Evolutionary conservation across 805 yeast species (phyloP), one percentile per base, ranked within the genome.

Genomic region (Barnettozyma botsteinii): DNA sequence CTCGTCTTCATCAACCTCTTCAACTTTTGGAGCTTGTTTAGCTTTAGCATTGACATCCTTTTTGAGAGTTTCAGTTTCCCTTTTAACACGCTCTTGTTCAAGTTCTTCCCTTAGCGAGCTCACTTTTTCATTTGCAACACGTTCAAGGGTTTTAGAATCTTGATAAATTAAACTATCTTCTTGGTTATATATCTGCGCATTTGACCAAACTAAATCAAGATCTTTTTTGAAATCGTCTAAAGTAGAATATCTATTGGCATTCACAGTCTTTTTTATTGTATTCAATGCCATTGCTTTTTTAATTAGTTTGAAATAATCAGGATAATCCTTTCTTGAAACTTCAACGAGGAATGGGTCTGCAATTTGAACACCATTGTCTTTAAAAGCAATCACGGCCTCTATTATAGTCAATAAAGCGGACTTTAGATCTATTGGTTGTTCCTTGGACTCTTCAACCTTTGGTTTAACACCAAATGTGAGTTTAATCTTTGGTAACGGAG

Each of bases 141-240:
- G 69, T 45, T 75, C 69, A 38, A 93, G 68, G 32, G 73, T 71
- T 28, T 59, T 62, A 0, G 97, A 81, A 61, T 87, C 94, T 44
- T 75, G 75, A 54, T 79, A 77, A 30, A 89, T 79, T 38, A 77
- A 69, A 38, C 93, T 77, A 2, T 74, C 77, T 38, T 83, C 83
- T 44, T 79, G 83, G 59, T 89, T 91, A 61, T 79, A 91, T 1
- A 71, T 59, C 55, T 78, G 77, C 2, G 97, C 95, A 61, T 93
- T 93, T 33, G 68, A 55, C 64, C 89, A 88, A 12, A 91, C 79
- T 38, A 81, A 64, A 22, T 67, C 63, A 7, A 82, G 67, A 37
- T 80, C 82, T 17, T 68, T 70, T 41, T 72, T 63, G 52, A 87
- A 84, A 35, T 70, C 76, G 27, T 72, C 74, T 42, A 86, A 69